Base-by-base conservation (phyloP, 805 yeast genomes). In the Kodamaea fukazawae region DNA sequence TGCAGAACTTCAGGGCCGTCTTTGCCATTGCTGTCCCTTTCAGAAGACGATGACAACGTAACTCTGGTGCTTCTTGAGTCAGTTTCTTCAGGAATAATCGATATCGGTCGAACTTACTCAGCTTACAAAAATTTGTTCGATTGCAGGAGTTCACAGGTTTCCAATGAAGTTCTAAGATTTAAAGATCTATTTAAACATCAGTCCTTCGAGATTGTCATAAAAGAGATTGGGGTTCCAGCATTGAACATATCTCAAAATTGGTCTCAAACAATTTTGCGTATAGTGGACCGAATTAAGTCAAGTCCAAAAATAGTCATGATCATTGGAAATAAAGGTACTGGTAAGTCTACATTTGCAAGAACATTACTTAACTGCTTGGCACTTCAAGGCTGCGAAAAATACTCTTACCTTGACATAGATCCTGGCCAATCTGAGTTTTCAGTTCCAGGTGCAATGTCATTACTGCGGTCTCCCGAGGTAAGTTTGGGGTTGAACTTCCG, bases 401-500 rank as follows among this genome's bases (percentile, higher is more conserved):
- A 81, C 2, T 69, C 73, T 14, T 73, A 80, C 28, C 48, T 90
- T 29, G 96, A 90, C 50, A 55, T 87, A 1, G 98, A 90, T 55
- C 96, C 96, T 0, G 96, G 95, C 1, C 96, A 89, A 55, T 79
- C 95, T 0, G 95, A 86, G 51, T 79, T 73, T 46, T 79, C 89
- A 0, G 66, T 67, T 7, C 93, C 96, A 0, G 89, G 83, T 23
- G 75, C 83, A 31, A 60, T 89, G 2, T 78, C 95, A 0, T 58
- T 85, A 9, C 67, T 75, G 1, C 58, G 61, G 2, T 49, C 49
- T 13, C 10, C 39, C 1, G 52, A 60, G 4, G 61, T 63, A 9
- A 43, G 63, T 8, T 48, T 58, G 22, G 67, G 69, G 0, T 45
- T 54, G 4, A 61, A 63, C 28, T 39, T 54, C 28, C 56, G 69